Conservation (phyloP, 1,139 yeast genomes). For the Taphrina populina region DNA sequence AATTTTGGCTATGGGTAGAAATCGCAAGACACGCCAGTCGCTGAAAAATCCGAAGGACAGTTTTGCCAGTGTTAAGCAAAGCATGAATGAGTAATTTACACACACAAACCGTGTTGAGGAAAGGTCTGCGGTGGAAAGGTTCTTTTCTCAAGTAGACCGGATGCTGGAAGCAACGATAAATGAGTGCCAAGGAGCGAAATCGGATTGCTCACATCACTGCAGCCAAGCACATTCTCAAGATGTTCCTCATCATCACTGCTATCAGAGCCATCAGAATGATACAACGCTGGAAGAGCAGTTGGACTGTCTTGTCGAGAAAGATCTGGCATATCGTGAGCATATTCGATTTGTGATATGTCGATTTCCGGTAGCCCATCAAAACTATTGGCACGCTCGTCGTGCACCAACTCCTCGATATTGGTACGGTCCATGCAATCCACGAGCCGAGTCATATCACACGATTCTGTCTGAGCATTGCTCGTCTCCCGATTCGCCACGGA, state of each 20-base stretch:
- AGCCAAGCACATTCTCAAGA: background rate
- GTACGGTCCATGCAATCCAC: background rate
- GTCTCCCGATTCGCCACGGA: too few species aligned
- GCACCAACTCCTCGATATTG: background rate
- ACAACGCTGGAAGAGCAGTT: constrained; percentile 1
- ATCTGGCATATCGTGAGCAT: constrained; percentile 26
- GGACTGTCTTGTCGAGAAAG: constrained; percentile 26
- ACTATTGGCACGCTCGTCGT: background rate
- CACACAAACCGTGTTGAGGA: background rate
- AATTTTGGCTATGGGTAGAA: too few species aligned
- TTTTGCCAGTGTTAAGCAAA: background rate
- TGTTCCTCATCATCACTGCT: constrained; percentile 3
- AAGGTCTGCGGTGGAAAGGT: background rate
- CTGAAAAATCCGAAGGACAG: too few species aligned
- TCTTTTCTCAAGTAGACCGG: background rate
- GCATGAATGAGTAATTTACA: background rate
- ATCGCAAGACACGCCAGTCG: too few species aligned
- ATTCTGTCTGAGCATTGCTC: background rate
- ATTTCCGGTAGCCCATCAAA: constrained; percentile 2
- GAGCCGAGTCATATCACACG: background rate
- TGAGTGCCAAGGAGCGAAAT: background rate
- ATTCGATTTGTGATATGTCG: constrained; percentile 16
- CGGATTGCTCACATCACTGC: background rate
- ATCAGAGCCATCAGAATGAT: constrained; percentile 11
- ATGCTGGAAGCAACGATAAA: background rate